Base-by-base conservation (phyloP, 164 flowering plant species). In the Vitis riparia region DNA sequence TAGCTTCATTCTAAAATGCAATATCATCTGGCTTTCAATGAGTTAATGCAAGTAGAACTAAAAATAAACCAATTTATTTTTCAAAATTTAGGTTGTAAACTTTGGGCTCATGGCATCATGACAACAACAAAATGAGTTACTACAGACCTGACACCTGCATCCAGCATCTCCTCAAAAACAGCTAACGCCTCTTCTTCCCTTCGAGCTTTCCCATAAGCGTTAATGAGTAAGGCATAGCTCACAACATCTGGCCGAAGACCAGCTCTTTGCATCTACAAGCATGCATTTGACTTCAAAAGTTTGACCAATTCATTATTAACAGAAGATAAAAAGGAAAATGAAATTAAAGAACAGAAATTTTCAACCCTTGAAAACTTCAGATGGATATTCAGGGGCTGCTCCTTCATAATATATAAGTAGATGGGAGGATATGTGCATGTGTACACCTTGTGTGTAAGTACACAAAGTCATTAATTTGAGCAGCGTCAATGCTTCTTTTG, bases 131-230 rank as follows among this genome's bases (percentile, higher is more conserved):
- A 53, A 11, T 37, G 14, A 63, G 19, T 51, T 30, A 13, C 55
- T 3, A 77, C 79, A 59, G 50, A 96, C 99, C 97, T 89, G 76
- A 96, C 93, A 73, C 93, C 91, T 48, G 98, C 94, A 84, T 91
- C 97, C 72, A 96, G 88, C 99, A 96, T 93, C 78, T 90, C 98
- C 73, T 96, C 99, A 79, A 96, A 96, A 75, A 96, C 97, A 58
- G 98, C 95, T 56, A 93, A 77, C 49, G 99, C 99, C 83, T 96
- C 98, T 44, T 87, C 97, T 81, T 93, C 97, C 74, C 97, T 88
- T 82, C 98, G 86, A 67, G 97, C 97, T 81, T 89, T 93, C 51
- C 97, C 99, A 81, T 96, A 96, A 70, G 98, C 95, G 69, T 69
- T 92, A 55, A 96, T 89, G 57, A 96, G 91, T 69, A 86, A 76